phyloP scores from a whole-genome alignment of 176 grass and related monocot species.

The Carex cristatella region DNA sequence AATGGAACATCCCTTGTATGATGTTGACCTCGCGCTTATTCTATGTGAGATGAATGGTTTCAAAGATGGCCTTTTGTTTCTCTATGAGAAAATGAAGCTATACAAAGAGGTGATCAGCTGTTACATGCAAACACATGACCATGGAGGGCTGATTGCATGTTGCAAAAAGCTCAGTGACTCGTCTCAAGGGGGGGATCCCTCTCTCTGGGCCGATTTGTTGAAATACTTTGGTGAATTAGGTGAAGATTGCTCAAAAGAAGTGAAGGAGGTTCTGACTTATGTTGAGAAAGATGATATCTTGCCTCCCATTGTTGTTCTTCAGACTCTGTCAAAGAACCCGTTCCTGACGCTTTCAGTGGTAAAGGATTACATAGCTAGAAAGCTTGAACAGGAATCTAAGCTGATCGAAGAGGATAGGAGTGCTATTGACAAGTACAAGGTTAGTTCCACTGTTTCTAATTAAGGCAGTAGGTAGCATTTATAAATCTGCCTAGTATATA shows the following conservation, averaged over 20 bases:
- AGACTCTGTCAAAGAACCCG: slow-evolving; percentile 80
- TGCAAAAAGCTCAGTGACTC: slow-evolving; percentile 93
- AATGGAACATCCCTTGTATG: slow-evolving; percentile 85
- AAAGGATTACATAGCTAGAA: slow-evolving; percentile 93
- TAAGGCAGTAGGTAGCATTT: neutral
- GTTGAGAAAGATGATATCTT: slow-evolving; percentile 90
- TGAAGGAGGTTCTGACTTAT: slow-evolving; percentile 90
- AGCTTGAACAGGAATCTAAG: slow-evolving; percentile 93
- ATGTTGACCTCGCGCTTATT: slow-evolving; percentile 82
- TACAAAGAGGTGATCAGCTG: slow-evolving; percentile 95
- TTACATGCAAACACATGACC: slow-evolving; percentile 94
- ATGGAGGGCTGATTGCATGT: slow-evolving; percentile 90
- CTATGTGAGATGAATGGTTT: slow-evolving; percentile 87
- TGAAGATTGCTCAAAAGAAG: slow-evolving; percentile 94
- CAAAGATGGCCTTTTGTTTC: slow-evolving; percentile 80
- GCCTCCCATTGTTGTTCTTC: slow-evolving; percentile 83
- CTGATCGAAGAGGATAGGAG: slow-evolving; percentile 86
- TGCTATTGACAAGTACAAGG: slow-evolving; percentile 93
- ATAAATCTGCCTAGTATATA: neutral
- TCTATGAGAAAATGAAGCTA: slow-evolving; percentile 94
- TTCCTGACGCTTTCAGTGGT: slow-evolving; percentile 83
- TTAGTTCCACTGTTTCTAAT: slow-evolving; percentile 27
- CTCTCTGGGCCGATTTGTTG: slow-evolving; percentile 88
- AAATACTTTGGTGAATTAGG: slow-evolving; percentile 90
- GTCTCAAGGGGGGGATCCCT: slow-evolving; percentile 72